A percentile compares a stretch with the other conserved stretches of the same genome.
These are phyloP conservation scores for Globisporangium cylindrosporum DNA, from an alignment of 352 stramenopile genomes.

Conservation along the genomic window DNA sequence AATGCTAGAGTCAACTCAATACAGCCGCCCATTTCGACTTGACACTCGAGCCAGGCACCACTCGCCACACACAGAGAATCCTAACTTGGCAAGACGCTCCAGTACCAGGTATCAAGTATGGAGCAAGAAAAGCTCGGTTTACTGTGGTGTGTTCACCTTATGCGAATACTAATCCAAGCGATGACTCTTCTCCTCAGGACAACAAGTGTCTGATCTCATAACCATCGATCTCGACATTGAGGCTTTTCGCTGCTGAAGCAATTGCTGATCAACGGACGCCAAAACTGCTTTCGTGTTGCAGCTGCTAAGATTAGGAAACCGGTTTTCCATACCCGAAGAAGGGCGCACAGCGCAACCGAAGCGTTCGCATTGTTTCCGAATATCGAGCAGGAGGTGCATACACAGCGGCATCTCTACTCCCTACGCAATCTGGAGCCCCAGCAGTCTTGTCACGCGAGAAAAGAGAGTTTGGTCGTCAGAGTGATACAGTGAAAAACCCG, in stretches of 20 bases:
- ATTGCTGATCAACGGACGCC: neutral
- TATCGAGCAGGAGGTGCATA: neutral
- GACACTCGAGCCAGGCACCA: neutral
- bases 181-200: neutral
- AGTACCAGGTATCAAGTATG: no score
- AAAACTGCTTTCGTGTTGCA: neutral
- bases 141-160: no score
- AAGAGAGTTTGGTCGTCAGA: no score
- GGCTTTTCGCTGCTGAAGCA: neutral
- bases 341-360: neutral
- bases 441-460: no score
- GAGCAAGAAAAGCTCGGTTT: no score
- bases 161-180: neutral
- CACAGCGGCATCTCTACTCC: no score
- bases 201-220: neutral
- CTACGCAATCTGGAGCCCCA: no score
- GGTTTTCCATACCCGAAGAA: neutral
- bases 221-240: no score
- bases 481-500: neutral
- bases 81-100: no score
- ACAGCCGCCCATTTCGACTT: neutral
- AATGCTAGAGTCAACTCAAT: slow-evolving; percentile 3
- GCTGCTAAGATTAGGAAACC: neutral
- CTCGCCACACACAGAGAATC: no score
- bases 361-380: neutral